Base-by-base conservation (phyloP, 2,329 filamentous ascomycete genomes). In the Exophiala aquamarina region DNA sequence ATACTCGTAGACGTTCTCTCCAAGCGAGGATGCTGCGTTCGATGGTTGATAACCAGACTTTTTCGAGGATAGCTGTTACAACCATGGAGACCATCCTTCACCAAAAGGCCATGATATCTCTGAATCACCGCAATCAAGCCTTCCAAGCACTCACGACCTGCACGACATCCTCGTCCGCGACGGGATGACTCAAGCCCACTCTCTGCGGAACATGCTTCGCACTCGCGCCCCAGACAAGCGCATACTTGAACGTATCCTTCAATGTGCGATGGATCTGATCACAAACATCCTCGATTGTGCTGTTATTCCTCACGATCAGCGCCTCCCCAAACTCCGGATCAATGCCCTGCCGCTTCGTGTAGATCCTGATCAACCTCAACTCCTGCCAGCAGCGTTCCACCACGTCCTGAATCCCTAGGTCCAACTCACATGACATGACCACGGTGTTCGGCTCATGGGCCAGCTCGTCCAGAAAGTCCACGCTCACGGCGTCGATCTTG, bases 241-340 rank as follows among this genome's bases (percentile, higher is more conserved):
- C 94, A 72, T 97, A 96, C 76, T 97, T 98, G 79, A 97, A 98
- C 3, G 90, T 95, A 55, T 98, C 94, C 80, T 97, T 98, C 57
- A 98, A 74, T 19, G 83, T 93, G 53, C 93, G 79, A 72, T 98
- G 93, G 58, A 98, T 87, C 61, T 89, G 83, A 69, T 98, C 93
- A 69, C 93, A 98, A 8, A 98, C 93, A 68, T 98, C 92, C 71
- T 97, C 93, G 63, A 98, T 90, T 10, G 84, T 89, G 63, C 88
- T 89, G 60, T 91, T 87, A 65, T 77, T 83, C 49, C 94, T 79
- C 57, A 98, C 93, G 64, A 98, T 98, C 61, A 98, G 71, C 1
- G 93, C 93, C 71, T 98, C 93, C 51, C 70, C 72, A 64, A 98
- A 98, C 66, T 91, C 83, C 0, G 93, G 93, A 11, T 95, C 92